These are phyloP conservation scores for Ustilago trichophora DNA, from an alignment of 1,284 basidiomycete genomes.

Conservation along the genomic window DNA sequence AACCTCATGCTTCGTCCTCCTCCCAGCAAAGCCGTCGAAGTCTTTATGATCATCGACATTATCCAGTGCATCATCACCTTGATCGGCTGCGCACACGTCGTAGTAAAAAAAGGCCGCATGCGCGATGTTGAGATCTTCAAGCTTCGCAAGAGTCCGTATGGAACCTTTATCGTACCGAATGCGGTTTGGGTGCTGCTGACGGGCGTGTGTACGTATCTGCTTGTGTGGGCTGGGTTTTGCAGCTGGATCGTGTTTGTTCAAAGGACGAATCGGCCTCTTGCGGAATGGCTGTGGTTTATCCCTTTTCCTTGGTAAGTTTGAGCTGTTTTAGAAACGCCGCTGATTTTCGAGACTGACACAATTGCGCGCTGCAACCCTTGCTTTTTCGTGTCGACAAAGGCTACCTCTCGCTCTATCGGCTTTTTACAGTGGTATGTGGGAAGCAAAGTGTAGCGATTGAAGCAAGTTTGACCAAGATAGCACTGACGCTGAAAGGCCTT, in stretches of 20 bases:
- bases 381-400: background rate
- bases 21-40: slow-evolving; percentile 7
- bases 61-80: slow-evolving; percentile 13
- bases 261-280: background rate
- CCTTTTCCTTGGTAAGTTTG: slow-evolving; percentile 18
- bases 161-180: slow-evolving; percentile 17
- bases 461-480: too few species aligned
- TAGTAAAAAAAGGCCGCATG: slow-evolving; percentile 13
- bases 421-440: slow-evolving; percentile 11
- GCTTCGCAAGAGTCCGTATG: slow-evolving; percentile 4
- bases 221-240: slow-evolving; percentile 1
- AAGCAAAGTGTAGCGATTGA: too few species aligned
- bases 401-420: slow-evolving; percentile 1
- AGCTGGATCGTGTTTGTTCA: slow-evolving; percentile 6
- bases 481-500: too few species aligned
- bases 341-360: too few species aligned
- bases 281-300: slow-evolving; percentile 15
- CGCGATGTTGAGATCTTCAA: slow-evolving; percentile 1
- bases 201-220: background rate
- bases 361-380: too few species aligned
- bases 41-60: slow-evolving; percentile 23
- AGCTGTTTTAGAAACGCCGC: too few species aligned
- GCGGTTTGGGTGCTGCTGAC: slow-evolving; percentile 6
- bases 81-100: slow-evolving; percentile 1
- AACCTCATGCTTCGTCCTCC: slow-evolving; percentile 1